Base-by-base conservation (phyloP, 352 stramenopile species). In the Phytophthora brassicae region DNA sequence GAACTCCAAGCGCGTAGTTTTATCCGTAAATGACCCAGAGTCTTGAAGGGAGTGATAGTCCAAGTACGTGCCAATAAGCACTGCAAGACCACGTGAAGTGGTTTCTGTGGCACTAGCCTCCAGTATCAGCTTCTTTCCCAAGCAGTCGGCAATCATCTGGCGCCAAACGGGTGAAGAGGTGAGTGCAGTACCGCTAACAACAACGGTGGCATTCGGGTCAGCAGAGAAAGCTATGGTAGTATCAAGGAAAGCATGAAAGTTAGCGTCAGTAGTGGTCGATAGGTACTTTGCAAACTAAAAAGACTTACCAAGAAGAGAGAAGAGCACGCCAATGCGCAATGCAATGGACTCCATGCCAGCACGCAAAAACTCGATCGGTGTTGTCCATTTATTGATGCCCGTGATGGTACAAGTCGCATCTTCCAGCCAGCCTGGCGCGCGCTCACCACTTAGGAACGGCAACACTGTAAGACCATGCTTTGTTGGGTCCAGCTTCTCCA, bases 381-480 rank as follows among this genome's bases (percentile, higher is more conserved):
- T 96, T 41, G 91, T 98, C 68, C 89, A 90, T 60, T 95, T 89
- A 44, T 78, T 98, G 53, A 99, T 88, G 42, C 92, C 92, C 16
- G 78, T 89, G 56, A 98, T 96, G 4, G 89, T 88, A 48, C 90
- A 97, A 3, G 79, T 90, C 11, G 95, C 94, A 54, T 95, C 83
- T 26, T 88, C 87, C 45, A 90, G 73, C 90, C 90, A 98, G 0
- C 93, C 95, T 13, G 93, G 96, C n/a, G 92, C 90, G 36, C 95
- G 81, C 69, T 98, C 95, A 13, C 86, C 95, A 43, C 90, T 95
- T 14, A 98, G 57, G 64, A 98, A 98, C 4, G 95, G 95, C 56
- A 98, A 73, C 47, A 97, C 70, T 13, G 75, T 88, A n/a, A 98
- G 66, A 12, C 70, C 73, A 53, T 97, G 90, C 47, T 75, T 62